Evolutionary conservation across 75 land plant genomes (phyloP).

Genomic region (Cupressus sempervirens): DNA sequence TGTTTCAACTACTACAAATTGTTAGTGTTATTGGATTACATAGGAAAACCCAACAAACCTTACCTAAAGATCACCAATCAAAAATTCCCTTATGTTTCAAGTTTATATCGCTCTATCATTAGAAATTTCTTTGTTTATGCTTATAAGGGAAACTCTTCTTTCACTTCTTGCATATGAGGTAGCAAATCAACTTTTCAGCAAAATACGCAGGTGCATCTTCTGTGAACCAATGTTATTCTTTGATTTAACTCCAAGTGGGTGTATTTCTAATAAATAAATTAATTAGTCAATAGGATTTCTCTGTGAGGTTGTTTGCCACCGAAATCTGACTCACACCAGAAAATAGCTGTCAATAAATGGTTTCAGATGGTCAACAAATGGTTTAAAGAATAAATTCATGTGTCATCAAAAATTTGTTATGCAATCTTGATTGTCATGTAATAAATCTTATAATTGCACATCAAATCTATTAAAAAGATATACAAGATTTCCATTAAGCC

Average conservation of each 20-base stretch:
- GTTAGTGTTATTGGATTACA: constrained; percentile 93
- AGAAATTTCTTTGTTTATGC: constrained; percentile 69
- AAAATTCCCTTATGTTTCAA: constrained; percentile 27
- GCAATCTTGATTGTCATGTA: no score
- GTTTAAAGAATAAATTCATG: no score
- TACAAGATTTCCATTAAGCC: no score
- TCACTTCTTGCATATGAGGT: constrained; percentile 50
- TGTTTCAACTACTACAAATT: constrained; percentile 78
- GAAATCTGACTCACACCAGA: no score
- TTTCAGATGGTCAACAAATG: no score
- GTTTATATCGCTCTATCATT: constrained; percentile 65
- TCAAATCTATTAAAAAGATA: no score
- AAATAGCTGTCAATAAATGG: no score
- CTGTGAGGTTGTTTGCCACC: no score
- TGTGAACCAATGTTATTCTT: constrained; percentile 99
- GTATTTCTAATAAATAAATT: no score
- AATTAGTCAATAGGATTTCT: no score
- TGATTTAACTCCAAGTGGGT: constrained; percentile 89
- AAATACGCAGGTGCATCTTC: constrained; percentile 68
- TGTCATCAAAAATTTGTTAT: no score
- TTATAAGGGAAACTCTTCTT: constrained; percentile 50
- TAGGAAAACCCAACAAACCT: constrained; percentile 78
- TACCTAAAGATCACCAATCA: constrained; percentile 33
- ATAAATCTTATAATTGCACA: no score
- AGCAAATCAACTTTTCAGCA: constrained; percentile 60